Evolutionary conservation across 176 grass and related monocot species (phyloP), one percentile per base, ranked within the genome.

Genomic region (Saccharum spontaneum): DNA sequence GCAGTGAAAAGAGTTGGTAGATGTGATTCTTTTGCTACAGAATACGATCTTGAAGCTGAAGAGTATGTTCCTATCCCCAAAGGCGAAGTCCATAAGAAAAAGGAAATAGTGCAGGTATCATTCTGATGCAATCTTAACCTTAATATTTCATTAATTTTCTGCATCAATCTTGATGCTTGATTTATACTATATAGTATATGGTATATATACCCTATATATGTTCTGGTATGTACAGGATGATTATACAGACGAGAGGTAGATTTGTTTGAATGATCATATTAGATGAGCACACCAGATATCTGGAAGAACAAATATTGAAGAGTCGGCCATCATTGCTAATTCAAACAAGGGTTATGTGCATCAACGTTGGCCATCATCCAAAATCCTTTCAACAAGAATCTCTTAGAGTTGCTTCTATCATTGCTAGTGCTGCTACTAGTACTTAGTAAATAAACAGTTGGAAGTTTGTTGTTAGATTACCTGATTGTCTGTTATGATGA

Each of bases 21-120:
- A 90, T 99, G 97, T 87, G 97, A 96, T 96, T 82, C 97, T 88
- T 99, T 96, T 86, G 97, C 93, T 78, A 99, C 97, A 67, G 93
- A 99, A 88, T 99, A 86, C 23, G 97, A 99, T 91, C 93, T 99
- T 79, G 97, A 99, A 86, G 97, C 97, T 41, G 94, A 99, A 66
- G 97, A 99, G 79, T 99, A 99, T 89, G 97, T 99, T 67, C 97
- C 93, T 36, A 94, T 99, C 78, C 97, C 97, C 41, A 99, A 99
- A 94, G 97, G 93, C 20, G 97, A 99, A 78, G 97, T 99, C 62
- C 90, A 89, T 72, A 99, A 99, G 88, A 98, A 92, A 92, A 99
- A 99, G 41, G 97, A 99, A 83, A 89, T 99, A 48, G 93, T 96
- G 15, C 97, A 99, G 93, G 97, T 99, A 92, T n/a, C 20, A 28